Conservation (phyloP, 1,284 basidiomycete genomes). For the Trichosporon sp. region DNA sequence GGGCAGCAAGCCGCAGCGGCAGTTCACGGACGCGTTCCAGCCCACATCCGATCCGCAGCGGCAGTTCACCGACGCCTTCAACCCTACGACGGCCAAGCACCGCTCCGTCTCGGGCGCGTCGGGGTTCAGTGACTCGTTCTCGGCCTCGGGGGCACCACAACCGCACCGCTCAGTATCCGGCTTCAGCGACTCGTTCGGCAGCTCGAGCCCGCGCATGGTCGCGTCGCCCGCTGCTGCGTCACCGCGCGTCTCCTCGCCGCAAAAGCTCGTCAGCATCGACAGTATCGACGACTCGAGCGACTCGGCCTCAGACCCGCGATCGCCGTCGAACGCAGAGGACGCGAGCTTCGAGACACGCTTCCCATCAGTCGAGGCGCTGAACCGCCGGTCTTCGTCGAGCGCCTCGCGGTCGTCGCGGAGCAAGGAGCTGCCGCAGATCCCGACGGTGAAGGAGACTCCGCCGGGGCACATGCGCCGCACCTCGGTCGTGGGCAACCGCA, state of each 20-base stretch:
- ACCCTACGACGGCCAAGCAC: neutral
- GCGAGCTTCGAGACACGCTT: slow-evolving; percentile 41
- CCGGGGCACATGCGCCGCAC: slow-evolving; percentile 10
- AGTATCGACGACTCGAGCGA: neutral
- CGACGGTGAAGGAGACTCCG: neutral
- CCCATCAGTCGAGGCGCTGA: slow-evolving; percentile 41
- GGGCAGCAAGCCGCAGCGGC: neutral
- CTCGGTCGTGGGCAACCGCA: slow-evolving; percentile 36
- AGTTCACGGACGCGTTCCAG: neutral
- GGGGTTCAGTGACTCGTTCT: slow-evolving; percentile 11
- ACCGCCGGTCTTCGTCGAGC: neutral
- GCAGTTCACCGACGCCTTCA: neutral
- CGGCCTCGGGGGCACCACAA: neutral
- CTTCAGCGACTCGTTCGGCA: neutral
- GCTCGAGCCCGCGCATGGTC: neutral
- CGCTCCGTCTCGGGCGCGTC: neutral
- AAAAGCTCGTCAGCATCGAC: neutral
- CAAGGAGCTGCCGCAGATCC: neutral
- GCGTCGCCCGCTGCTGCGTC: neutral
- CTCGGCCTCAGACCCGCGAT: neutral
- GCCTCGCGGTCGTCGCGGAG: neutral
- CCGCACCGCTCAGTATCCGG: neutral
- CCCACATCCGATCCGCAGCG: neutral
- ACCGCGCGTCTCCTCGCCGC: neutral
- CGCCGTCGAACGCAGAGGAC: neutral